Conservation (phyloP, 2,329 filamentous ascomycete species). For the Drechslerella dactyloides region DNA sequence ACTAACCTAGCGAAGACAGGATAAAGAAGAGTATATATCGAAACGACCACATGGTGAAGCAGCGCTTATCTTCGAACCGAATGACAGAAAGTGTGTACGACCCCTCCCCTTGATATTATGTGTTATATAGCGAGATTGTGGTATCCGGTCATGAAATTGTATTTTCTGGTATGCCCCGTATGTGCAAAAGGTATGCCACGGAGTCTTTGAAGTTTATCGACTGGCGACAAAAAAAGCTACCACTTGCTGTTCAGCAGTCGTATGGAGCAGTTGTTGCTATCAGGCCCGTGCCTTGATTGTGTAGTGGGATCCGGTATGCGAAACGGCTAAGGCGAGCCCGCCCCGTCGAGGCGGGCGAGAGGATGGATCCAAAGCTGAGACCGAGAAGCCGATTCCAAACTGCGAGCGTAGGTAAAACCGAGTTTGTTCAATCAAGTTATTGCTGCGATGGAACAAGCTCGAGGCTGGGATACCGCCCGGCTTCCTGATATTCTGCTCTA, state of each 20-base stretch:
- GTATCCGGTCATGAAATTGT: neutral
- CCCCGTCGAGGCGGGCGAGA: neutral
- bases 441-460: neutral
- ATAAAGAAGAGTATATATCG: conserved; percentile 28
- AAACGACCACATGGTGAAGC: conserved; percentile 25
- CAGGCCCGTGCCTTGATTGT: neutral
- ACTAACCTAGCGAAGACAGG: conserved; percentile 31
- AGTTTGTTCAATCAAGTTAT: neutral
- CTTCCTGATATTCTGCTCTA: neutral
- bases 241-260: neutral
- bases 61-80: neutral
- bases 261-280: neutral
- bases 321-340: neutral
- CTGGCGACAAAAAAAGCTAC: neutral
- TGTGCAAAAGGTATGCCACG: neutral
- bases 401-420: neutral
- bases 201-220: neutral
- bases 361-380: neutral
- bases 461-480: neutral
- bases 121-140: neutral
- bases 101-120: neutral
- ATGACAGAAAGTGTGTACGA: conserved; percentile 5
- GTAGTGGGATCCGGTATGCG: neutral
- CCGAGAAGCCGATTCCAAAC: neutral
- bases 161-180: neutral